Conservation (phyloP, 2,329 filamentous ascomycete species). For the Harringtonia lauricola region DNA sequence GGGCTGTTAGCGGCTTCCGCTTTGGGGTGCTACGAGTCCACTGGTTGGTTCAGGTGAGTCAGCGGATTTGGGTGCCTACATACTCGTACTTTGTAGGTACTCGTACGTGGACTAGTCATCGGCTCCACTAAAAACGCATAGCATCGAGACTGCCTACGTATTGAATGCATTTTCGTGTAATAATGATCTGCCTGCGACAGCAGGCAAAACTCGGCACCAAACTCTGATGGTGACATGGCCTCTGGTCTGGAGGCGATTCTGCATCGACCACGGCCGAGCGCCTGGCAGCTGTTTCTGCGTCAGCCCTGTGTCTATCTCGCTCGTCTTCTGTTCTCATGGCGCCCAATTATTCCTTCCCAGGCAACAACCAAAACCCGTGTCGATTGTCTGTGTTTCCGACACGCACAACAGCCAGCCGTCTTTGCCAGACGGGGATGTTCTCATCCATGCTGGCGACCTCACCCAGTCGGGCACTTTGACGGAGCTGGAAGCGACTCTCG, state of each 20-base stretch:
- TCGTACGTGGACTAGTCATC: no score
- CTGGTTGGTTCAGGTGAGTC: no score
- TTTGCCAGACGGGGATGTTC: constrained; percentile 29
- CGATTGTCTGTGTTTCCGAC: constrained; percentile 7
- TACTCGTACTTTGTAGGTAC: no score
- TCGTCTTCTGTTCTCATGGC: constrained; percentile 12
- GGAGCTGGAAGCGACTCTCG: constrained; percentile 26
- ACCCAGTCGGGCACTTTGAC: constrained; percentile 29
- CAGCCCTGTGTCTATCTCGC: constrained; percentile 12
- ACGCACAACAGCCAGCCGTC: constrained; percentile 4
- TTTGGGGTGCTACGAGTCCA: no score
- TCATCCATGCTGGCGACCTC: constrained; percentile 38
- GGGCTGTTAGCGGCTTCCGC: no score
- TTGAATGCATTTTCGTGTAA: no score
- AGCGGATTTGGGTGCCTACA: no score
- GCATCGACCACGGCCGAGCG: constrained; percentile 1
- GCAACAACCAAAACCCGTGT: neutral
- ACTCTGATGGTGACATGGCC: neutral
- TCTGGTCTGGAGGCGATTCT: constrained; percentile 1
- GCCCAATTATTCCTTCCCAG: neutral
- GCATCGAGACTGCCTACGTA: no score
- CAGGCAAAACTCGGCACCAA: no score
- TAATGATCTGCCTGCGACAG: no score
- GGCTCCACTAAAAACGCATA: no score
- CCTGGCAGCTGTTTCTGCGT: constrained; percentile 4